These are phyloP conservation scores for Xylariales sp. DNA, from an alignment of 2,329 filamentous ascomycete species.

Conservation along the genomic window DNA sequence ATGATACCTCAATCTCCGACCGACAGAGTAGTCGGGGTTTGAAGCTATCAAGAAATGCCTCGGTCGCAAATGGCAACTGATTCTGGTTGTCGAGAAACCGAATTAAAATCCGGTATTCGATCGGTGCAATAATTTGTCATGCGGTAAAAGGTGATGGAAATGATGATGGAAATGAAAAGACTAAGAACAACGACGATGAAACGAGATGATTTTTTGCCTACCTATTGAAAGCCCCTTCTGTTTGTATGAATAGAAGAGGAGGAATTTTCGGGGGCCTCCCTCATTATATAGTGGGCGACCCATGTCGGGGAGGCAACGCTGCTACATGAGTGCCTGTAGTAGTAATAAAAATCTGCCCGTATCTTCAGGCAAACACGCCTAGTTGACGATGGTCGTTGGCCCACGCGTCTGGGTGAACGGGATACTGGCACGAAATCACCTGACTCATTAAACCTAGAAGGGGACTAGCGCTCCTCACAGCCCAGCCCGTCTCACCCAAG, in stretches of 20 bases:
- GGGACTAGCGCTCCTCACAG: conserved; percentile 38
- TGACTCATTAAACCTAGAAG: conserved; percentile 42
- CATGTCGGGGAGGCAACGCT: conserved; percentile 35
- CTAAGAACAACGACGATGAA: conserved; percentile 32
- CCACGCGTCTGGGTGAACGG: conserved; percentile 45
- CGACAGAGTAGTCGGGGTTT: conserved; percentile 10
- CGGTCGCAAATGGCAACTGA: conserved; percentile 30
- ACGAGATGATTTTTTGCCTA: conserved; percentile 43
- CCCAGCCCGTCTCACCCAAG: conserved; percentile 31
- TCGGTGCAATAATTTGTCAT: conserved; percentile 29
- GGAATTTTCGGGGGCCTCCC: conserved; percentile 36
- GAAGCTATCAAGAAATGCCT: conserved; percentile 25
- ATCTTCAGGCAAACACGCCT: conserved; percentile 49
- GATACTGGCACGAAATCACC: conserved; percentile 47
- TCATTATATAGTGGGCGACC: conserved; percentile 40
- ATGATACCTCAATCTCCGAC: conserved; percentile 31
- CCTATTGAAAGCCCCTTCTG: conserved; percentile 41
- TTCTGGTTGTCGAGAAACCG: conserved; percentile 8
- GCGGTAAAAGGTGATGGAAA: conserved; percentile 24
- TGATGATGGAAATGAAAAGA: conserved; percentile 29
- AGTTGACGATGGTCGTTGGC: conserved; percentile 46
- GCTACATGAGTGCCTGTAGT: conserved; percentile 34
- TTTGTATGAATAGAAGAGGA: conserved; percentile 39
- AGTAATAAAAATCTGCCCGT: conserved; percentile 33
- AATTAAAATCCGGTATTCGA: conserved; percentile 6